phyloP scores from a whole-genome alignment of 805 yeast species.

The Candida golubevii region DNA sequence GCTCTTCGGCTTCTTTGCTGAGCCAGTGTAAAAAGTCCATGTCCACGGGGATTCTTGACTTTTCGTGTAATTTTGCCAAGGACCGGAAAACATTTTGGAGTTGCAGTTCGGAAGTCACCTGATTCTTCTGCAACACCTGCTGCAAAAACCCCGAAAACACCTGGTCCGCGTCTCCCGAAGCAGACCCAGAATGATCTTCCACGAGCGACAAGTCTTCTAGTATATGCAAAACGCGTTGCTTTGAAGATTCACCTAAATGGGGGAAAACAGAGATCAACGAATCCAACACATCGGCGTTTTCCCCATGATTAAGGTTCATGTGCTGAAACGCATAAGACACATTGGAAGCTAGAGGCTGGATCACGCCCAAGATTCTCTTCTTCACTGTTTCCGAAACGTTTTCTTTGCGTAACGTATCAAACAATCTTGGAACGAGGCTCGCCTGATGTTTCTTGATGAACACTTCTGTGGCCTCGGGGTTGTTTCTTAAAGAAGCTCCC shows the following conservation, averaged over 20 bases:
- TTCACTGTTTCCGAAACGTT: conserved; percentile 30
- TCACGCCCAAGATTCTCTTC: conserved; percentile 48
- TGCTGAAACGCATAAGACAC: conserved; percentile 28
- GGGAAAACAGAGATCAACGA: conserved; percentile 27
- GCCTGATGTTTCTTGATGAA: conserved; percentile 22
- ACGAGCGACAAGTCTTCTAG: conserved; percentile 40
- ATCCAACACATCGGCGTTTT: conserved; percentile 18
- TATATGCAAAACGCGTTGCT: conserved; percentile 41
- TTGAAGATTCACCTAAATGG: conserved; percentile 24
- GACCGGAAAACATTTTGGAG: conserved; percentile 27
- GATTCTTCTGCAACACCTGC: conserved; percentile 22
- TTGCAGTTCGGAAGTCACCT: conserved; percentile 32
- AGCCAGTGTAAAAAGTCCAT: conserved; percentile 63
- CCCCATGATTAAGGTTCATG: conserved; percentile 17
- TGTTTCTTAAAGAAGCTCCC: conserved; percentile 69
- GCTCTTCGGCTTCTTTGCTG: conserved; percentile 36
- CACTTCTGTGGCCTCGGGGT: conserved; percentile 52
- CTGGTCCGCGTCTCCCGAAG: conserved; percentile 15
- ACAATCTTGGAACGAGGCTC: conserved; percentile 19
- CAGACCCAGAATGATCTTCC: not conserved
- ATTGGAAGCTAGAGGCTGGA: conserved; percentile 43
- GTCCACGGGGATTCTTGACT: conserved; percentile 22
- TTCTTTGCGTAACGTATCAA: conserved; percentile 17
- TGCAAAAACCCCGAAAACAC: conserved; percentile 37
- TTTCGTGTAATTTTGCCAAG: conserved; percentile 31